phyloP scores from a whole-genome alignment of 2,329 filamentous ascomycete genomes.

The Hypoxylon sp. region DNA sequence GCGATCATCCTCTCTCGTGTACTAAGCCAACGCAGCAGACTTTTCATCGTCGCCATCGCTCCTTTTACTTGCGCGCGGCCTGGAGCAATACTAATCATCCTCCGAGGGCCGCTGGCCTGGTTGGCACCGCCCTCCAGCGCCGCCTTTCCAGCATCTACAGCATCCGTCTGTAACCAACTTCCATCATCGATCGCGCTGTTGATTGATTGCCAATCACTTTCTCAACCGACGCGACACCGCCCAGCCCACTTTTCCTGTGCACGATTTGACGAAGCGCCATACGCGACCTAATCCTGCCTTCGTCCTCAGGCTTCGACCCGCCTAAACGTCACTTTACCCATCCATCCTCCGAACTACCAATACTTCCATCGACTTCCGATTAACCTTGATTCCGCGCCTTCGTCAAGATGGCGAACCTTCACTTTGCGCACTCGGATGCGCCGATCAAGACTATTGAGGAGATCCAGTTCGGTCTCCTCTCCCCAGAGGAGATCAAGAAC shows the following conservation, averaged over 20 bases:
- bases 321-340: not conserved
- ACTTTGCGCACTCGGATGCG: slow-evolving; percentile 90
- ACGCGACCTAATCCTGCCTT: slow-evolving; percentile 22
- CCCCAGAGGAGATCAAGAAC: slow-evolving; percentile 97
- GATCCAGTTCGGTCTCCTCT: slow-evolving; percentile 98
- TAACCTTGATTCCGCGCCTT: slow-evolving; percentile 23
- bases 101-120: slow-evolving; percentile 51
- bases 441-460: slow-evolving; percentile 97
- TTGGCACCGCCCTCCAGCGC: slow-evolving; percentile 51
- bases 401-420: slow-evolving; percentile 86
- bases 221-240: slow-evolving; percentile 1
- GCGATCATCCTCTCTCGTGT: slow-evolving; percentile 46
- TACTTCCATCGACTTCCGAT: not conserved
- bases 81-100: slow-evolving; percentile 35
- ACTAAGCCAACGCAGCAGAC: slow-evolving; percentile 50
- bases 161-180: slow-evolving; percentile 35
- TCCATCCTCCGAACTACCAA: not conserved
- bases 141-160: slow-evolving; percentile 48
- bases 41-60: slow-evolving; percentile 43
- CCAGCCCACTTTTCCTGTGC: slow-evolving; percentile 28
- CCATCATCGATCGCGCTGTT: slow-evolving; percentile 44
- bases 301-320: slow-evolving; percentile 8
- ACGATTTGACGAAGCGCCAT: slow-evolving; percentile 34
- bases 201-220: slow-evolving; percentile 31
- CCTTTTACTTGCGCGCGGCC: slow-evolving; percentile 36